phyloP scores from a whole-genome alignment of 179 eudicot genomes.

The Gypsophila paniculata region DNA sequence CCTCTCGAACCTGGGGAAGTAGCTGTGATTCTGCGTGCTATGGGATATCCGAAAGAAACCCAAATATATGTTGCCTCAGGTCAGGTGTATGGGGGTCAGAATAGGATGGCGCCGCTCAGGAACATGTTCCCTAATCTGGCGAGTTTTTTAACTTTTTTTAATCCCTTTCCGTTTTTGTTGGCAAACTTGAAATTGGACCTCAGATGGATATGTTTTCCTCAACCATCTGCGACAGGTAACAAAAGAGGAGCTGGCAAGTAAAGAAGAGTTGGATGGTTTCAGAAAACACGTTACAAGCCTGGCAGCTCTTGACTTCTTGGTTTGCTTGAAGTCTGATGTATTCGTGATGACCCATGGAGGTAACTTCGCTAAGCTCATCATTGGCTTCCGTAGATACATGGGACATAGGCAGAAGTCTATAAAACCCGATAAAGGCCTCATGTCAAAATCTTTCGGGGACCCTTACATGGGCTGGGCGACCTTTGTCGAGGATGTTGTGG shows the following conservation, averaged over 20 bases:
- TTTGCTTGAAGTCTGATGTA: conserved; percentile 90
- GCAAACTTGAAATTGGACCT: background rate
- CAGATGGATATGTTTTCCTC: background rate
- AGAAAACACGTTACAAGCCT: conserved; percentile 15
- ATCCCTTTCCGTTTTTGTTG: too few relatives aligned
- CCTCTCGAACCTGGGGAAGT: conserved; percentile 99
- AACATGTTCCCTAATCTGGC: conserved; percentile 99
- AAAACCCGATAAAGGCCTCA: conserved; percentile 94
- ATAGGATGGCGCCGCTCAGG: conserved; percentile 97
- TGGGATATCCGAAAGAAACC: conserved; percentile 98
- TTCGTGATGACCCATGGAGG: conserved; percentile 99
- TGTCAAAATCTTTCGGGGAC: conserved; percentile 97
- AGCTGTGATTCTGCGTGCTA: conserved; percentile 92
- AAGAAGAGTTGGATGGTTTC: conserved; percentile 10
- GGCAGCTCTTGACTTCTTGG: conserved; percentile 68
- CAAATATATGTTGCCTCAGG: conserved; percentile 99
- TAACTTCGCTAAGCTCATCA: conserved; percentile 91
- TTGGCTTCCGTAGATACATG: conserved; percentile 82
- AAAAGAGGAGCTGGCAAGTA: conserved; percentile 15
- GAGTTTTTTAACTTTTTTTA: conserved; percentile 34
- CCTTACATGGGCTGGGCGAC: conserved; percentile 99
- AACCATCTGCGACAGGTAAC: conserved; percentile 47
- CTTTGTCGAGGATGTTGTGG: conserved; percentile 84
- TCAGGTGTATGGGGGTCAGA: conserved; percentile 97
- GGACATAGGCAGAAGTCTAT: conserved; percentile 87